A percentile compares a stretch with the other conserved stretches of the same genome.
Conservation (phyloP, 2,329 filamentous ascomycete species). For the Aspergillus aculeatinus region DNA sequence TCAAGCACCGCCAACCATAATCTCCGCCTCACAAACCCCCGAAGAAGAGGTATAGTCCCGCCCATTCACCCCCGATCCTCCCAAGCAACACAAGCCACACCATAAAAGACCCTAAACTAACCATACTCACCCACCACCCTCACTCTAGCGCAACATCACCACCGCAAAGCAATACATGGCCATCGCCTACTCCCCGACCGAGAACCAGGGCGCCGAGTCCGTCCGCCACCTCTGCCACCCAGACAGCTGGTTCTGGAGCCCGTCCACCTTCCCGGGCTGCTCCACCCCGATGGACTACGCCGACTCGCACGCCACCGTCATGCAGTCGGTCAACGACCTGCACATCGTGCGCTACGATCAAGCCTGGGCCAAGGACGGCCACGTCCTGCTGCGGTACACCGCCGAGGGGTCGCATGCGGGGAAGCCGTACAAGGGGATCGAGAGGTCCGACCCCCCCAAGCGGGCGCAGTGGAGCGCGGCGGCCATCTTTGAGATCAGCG, state of each 20-base stretch:
- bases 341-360: constrained; percentile 39
- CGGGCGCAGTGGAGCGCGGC: constrained; percentile 39
- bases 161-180: constrained; percentile 40
- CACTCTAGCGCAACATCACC: constrained; percentile 28
- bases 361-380: constrained; percentile 36
- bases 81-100: too few relatives aligned
- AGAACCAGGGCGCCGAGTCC: constrained; percentile 35
- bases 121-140: background rate
- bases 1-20: constrained; percentile 5
- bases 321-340: constrained; percentile 35
- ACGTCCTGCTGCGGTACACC: constrained; percentile 39
- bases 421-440: constrained; percentile 36
- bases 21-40: constrained; percentile 5
- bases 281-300: constrained; percentile 40
- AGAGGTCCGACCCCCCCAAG: constrained; percentile 26
- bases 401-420: constrained; percentile 40
- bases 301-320: constrained; percentile 37
- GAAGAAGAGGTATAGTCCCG: constrained; percentile 5
- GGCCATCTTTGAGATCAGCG: constrained; percentile 40
- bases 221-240: constrained; percentile 36
- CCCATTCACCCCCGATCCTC: background rate
- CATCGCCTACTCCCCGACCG: constrained; percentile 37
- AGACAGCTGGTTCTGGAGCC: constrained; percentile 36
- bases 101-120: background rate
- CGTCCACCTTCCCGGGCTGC: constrained; percentile 40